phyloP scores from a whole-genome alignment of 1,139 yeast species.

The Candida albicans region DNA sequence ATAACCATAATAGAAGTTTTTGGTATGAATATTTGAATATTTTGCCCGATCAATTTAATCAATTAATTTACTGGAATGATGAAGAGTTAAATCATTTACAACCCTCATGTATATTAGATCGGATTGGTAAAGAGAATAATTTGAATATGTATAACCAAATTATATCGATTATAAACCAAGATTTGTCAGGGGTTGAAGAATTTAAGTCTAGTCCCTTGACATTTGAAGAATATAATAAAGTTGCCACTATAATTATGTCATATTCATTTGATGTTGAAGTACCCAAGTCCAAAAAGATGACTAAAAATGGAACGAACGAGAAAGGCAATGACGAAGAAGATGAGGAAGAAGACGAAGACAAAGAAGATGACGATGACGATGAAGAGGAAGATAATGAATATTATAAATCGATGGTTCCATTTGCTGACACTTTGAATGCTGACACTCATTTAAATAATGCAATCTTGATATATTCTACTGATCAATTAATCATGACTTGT shows the following conservation, averaged over 20 bases:
- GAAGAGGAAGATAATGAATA: slow-evolving; percentile 36
- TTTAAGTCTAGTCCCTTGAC: slow-evolving; percentile 30
- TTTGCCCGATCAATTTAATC: slow-evolving; percentile 65
- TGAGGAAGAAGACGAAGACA: slow-evolving; percentile 14
- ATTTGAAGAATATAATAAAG: slow-evolving; percentile 60
- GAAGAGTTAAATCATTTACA: slow-evolving; percentile 49
- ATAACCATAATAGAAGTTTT: slow-evolving; percentile 39
- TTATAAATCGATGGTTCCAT: slow-evolving; percentile 85
- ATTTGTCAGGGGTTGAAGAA: slow-evolving; percentile 18
- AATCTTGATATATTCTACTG: slow-evolving; percentile 50
- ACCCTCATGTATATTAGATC: slow-evolving; percentile 69
- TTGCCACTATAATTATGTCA: slow-evolving; percentile 61
- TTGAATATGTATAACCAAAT: slow-evolving; percentile 52
- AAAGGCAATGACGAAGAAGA: slow-evolving; percentile 21
- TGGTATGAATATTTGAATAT: slow-evolving; percentile 76
- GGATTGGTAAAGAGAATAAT: slow-evolving; percentile 74
- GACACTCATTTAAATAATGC: slow-evolving; percentile 83
- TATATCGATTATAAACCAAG: slow-evolving; percentile 21
- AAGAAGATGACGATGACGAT: slow-evolving; percentile 21
- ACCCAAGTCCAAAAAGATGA: background rate
- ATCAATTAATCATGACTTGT: slow-evolving; percentile 64
- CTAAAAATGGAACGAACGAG: slow-evolving; percentile 18
- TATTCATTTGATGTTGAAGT: slow-evolving; percentile 42
- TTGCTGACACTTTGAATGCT: slow-evolving; percentile 89
- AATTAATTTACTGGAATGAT: slow-evolving; percentile 77